Evolutionary conservation across 2,329 filamentous ascomycete genomes (phyloP).

Genomic region (Diaporthe longicolla): DNA sequence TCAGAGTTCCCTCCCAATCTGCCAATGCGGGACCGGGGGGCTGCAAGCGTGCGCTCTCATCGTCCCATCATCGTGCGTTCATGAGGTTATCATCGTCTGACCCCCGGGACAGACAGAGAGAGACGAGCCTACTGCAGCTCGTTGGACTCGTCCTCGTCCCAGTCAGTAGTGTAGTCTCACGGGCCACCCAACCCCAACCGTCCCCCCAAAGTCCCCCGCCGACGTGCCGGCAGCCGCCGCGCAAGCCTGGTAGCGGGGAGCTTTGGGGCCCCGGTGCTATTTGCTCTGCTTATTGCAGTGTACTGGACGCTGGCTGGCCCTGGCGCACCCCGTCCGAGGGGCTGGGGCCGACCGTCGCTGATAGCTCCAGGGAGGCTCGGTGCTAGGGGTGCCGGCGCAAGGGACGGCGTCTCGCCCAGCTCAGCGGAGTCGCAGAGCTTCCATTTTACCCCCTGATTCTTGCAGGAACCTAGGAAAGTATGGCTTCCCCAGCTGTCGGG

Average conservation of each 20-base stretch:
- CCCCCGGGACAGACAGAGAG: background rate
- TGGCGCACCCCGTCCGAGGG: constrained; percentile 53
- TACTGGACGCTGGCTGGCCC: constrained; percentile 44
- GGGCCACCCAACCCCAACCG: constrained; percentile 48
- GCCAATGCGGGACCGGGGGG: constrained; percentile 13
- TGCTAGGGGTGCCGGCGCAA: constrained; percentile 15
- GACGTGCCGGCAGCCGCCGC: constrained; percentile 53
- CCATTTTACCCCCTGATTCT: background rate
- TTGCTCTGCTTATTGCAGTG: no score
- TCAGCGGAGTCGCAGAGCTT: background rate
- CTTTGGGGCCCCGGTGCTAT: constrained; percentile 47
- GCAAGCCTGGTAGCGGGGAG: constrained; percentile 51
- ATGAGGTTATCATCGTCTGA: constrained; percentile 36
- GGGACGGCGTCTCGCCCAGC: constrained; percentile 5
- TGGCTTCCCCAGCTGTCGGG: background rate
- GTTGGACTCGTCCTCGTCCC: constrained; percentile 48
- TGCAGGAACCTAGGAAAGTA: constrained; percentile 8
- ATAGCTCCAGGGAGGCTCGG: constrained; percentile 40
- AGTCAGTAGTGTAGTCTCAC: constrained; percentile 54
- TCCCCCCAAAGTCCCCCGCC: constrained; percentile 49
- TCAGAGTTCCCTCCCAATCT: constrained; percentile 11
- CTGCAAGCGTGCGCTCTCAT: background rate
- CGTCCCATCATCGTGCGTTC: constrained; percentile 20
- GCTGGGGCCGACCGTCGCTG: constrained; percentile 49
- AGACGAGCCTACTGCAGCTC: background rate